phyloP scores from a whole-genome alignment of 108 stramenopile genomes.

The Cyclotella atomus region DNA sequence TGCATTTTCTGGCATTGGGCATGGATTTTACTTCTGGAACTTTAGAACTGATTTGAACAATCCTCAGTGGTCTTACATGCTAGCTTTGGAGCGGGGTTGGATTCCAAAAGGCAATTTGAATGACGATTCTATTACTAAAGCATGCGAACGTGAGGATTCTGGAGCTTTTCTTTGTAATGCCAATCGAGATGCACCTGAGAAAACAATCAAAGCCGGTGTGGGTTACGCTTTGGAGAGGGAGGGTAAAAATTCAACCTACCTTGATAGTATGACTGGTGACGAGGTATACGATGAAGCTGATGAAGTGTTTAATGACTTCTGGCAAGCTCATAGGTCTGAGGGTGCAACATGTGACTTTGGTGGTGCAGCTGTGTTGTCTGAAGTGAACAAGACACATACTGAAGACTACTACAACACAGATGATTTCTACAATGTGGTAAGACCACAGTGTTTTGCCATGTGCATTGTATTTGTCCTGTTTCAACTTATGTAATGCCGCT shows the following conservation, averaged over 20 bases:
- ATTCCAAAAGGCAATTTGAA: constrained; percentile 76
- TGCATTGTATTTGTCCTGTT: not conserved
- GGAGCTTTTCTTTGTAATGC: constrained; percentile 61
- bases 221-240: constrained; percentile 51
- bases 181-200: constrained; percentile 57
- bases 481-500: not conserved
- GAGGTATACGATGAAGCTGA: constrained; percentile 65
- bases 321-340: constrained; percentile 48
- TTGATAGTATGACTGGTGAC: constrained; percentile 53
- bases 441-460: not conserved
- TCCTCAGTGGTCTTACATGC: constrained; percentile 84
- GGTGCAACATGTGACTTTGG: constrained; percentile 91
- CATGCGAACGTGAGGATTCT: constrained; percentile 68
- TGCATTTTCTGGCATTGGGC: constrained; percentile 81
- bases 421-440: constrained; percentile 51
- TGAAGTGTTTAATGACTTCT: constrained; percentile 55
- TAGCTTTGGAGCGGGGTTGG: constrained; percentile 79
- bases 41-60: constrained; percentile 91
- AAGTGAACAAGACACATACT: constrained; percentile 50
- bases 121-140: constrained; percentile 55
- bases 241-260: constrained; percentile 25
- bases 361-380: constrained; percentile 71
- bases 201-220: constrained; percentile 54
- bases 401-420: constrained; percentile 59
- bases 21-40: constrained; percentile 95